A percentile compares a stretch with the other conserved stretches of the same genome.
Conservation (phyloP, 805 yeast species). For the Lipomyces lipofer region DNA sequence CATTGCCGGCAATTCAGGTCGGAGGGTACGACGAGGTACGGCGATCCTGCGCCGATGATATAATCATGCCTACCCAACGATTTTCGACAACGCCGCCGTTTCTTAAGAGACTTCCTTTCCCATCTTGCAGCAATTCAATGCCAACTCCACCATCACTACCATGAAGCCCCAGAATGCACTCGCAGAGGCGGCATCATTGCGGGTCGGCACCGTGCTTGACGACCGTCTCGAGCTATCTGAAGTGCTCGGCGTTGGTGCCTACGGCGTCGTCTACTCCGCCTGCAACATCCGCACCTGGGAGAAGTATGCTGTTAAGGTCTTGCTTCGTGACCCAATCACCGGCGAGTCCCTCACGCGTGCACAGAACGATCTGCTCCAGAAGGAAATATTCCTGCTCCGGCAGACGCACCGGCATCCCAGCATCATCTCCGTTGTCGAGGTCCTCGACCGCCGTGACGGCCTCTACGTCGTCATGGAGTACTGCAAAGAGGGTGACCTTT, state of each 20-base stretch:
- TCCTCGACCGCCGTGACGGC: conserved; percentile 54
- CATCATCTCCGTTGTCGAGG: conserved; percentile 72
- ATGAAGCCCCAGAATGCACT: background rate
- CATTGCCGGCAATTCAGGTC: too few relatives aligned
- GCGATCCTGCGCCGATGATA: too few relatives aligned
- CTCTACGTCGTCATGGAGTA: conserved; percentile 82
- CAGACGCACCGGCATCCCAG: conserved; percentile 77
- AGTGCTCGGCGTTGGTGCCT: conserved; percentile 77
- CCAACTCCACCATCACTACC: too few relatives aligned
- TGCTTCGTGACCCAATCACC: conserved; percentile 47
- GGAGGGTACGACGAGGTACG: too few relatives aligned
- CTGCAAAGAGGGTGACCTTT: conserved; percentile 81
- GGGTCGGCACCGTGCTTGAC: conserved; percentile 32
- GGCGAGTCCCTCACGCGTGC: conserved; percentile 17
- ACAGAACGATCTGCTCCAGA: conserved; percentile 24
- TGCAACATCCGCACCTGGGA: conserved; percentile 52
- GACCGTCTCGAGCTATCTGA: conserved; percentile 31
- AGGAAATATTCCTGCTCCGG: conserved; percentile 71
- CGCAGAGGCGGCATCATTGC: conserved; percentile 20
- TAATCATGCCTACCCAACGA: too few relatives aligned
- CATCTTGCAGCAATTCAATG: too few relatives aligned
- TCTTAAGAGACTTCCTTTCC: too few relatives aligned
- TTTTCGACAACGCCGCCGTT: too few relatives aligned
- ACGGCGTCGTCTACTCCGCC: conserved; percentile 75
- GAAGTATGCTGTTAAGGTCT: conserved; percentile 69